Conservation (phyloP, 176 grass and related monocot species). For the Pontederia paniculata region DNA sequence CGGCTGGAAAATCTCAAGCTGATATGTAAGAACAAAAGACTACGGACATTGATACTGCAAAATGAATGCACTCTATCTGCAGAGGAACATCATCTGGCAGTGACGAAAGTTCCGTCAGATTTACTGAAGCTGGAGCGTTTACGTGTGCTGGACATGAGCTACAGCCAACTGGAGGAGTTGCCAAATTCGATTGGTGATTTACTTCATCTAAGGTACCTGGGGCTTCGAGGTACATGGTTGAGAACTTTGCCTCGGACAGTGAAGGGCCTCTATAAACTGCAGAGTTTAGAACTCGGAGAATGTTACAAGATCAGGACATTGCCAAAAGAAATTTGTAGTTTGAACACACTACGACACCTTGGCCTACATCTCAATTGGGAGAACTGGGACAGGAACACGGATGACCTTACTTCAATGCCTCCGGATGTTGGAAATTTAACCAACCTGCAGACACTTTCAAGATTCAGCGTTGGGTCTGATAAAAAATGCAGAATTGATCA, state of each 20-base stretch:
- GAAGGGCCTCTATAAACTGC: constrained; percentile 21
- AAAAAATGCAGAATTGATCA: constrained; percentile 3
- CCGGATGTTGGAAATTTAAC: constrained; percentile 24
- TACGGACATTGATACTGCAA: constrained; percentile 15
- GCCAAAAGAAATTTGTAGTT: constrained; percentile 5
- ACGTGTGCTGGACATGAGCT: constrained; percentile 21
- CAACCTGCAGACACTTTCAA: constrained; percentile 27
- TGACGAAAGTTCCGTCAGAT: not conserved
- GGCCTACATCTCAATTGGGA: constrained; percentile 28
- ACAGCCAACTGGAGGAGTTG: constrained; percentile 15
- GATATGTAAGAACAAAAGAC: constrained; percentile 11
- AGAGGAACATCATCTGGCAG: too few relatives aligned
- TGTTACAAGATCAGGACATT: constrained; percentile 15
- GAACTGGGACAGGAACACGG: not conserved
- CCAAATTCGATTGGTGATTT: constrained; percentile 21
- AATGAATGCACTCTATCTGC: too few relatives aligned
- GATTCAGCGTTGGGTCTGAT: constrained; percentile 9
- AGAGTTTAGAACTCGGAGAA: constrained; percentile 20
- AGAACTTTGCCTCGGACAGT: constrained; percentile 20
- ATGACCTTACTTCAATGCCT: constrained; percentile 16
- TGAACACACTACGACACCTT: constrained; percentile 22
- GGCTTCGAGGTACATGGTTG: constrained; percentile 16
- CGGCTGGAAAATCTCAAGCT: not conserved
- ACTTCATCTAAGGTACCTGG: constrained; percentile 30
- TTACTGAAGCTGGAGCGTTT: constrained; percentile 14